These are phyloP conservation scores for Paramecium sexaurelia DNA, from an alignment of 73 alveolate genomes.

Conservation along the genomic window DNA sequence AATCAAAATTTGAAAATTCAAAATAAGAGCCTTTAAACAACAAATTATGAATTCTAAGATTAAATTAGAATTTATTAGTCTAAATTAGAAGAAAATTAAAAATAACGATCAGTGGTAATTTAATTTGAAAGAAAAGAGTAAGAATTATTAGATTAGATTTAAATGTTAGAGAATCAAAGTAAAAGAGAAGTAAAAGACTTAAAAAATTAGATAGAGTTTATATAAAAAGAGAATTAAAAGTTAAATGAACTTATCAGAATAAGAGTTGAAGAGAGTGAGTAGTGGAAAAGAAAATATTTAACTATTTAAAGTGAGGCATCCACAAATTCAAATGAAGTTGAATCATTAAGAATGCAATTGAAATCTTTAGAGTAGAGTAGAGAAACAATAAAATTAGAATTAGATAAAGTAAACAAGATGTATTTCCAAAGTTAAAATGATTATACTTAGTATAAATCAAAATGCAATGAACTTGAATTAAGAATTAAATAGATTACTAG, in stretches of 20 bases:
- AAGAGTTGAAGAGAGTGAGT: not conserved
- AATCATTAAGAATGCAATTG: not conserved
- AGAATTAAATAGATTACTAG: not conserved
- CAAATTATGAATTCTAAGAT: not conserved
- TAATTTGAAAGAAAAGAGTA: constrained; percentile 5
- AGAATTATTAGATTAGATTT: not conserved
- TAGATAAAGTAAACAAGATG: constrained; percentile 32
- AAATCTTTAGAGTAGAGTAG: not conserved
- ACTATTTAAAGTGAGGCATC: not conserved
- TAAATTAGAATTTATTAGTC: not conserved
- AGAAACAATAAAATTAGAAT: not conserved
- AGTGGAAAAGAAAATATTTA: constrained; percentile 23
- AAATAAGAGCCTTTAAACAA: not conserved
- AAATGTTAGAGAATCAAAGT: not conserved
- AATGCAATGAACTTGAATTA: constrained; percentile 18
- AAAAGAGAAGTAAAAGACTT: not conserved
- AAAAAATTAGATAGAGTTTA: not conserved
- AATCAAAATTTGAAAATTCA: not conserved
- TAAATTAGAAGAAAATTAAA: not conserved
- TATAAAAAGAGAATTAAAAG: not conserved
- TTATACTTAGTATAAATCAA: not conserved
- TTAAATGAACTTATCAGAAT: not conserved
- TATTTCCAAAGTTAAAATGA: constrained; percentile 21
- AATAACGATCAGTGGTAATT: not conserved
- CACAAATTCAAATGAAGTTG: not conserved